A percentile compares a stretch with the other conserved stretches of the same genome.
Evolutionary conservation across 495 filamentous ascomycete species (phyloP).

Genomic region (Hamigera avellanea): DNA sequence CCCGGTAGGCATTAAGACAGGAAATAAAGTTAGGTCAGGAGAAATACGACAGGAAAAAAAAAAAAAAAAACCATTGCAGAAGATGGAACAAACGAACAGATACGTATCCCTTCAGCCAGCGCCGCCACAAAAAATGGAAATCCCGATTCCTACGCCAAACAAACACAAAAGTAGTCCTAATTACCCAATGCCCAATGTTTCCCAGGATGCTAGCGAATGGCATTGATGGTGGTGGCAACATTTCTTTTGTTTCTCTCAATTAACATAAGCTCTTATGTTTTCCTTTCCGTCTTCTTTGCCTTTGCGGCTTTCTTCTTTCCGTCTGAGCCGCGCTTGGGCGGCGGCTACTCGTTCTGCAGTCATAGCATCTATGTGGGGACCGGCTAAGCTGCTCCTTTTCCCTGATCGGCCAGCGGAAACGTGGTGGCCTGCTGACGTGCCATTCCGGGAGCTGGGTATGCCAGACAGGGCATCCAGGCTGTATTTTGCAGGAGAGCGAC

Average conservation of each 20-base stretch:
- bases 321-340: constrained; percentile 50
- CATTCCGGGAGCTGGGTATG: constrained; percentile 5
- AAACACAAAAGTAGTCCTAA: constrained; percentile 1
- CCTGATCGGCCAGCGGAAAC: constrained; percentile 25
- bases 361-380: constrained; percentile 30
- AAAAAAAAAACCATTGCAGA: not conserved
- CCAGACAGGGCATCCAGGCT: constrained; percentile 11
- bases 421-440: constrained; percentile 10
- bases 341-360: constrained; percentile 49
- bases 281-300: constrained; percentile 19
- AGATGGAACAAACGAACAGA: too few species aligned
- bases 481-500: constrained; percentile 13
- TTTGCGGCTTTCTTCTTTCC: constrained; percentile 31
- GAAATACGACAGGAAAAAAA: not conserved
- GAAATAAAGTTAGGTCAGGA: too few species aligned
- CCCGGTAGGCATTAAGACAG: too few species aligned
- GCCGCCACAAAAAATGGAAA: too few species aligned
- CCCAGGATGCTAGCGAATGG: too few species aligned
- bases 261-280: constrained; percentile 10
- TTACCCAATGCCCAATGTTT: too few species aligned
- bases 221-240: too few species aligned
- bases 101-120: too few species aligned
- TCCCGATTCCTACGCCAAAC: not conserved
- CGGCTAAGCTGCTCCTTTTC: constrained; percentile 18
- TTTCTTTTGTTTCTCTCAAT: not conserved